Evolutionary conservation across 495 filamentous ascomycete species (phyloP), one percentile per base, ranked within the genome.

Genomic region (Clavariopsis aquatica): DNA sequence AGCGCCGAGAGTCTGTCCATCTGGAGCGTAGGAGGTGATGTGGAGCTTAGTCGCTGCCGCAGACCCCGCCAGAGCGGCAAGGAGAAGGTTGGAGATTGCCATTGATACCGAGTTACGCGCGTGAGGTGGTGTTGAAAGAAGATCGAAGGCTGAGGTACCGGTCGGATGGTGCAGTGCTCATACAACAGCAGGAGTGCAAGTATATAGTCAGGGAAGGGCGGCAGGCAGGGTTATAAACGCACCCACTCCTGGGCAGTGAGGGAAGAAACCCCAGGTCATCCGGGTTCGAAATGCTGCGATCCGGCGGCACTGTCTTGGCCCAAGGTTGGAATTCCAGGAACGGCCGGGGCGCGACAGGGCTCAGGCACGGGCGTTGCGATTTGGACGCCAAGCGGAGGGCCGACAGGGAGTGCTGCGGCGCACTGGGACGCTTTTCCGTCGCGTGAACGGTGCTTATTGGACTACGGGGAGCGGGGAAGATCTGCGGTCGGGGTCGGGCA

Each of bases 11-110:
- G 31, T 45, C 1, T 19, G 23, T 28, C 47, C 24, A 29, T 29
- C 28, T 3, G 5, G 5, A 34, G 46, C 52, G 55, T 74, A 76
- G 41, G 69, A 66, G 52, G 68, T 43, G 17, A 72, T 62, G 64
- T 69, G 73, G 27, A 76, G 65, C 55, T 72, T 72, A 26, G 69
- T 69, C 38, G 73, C 73, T 13, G 59, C 38, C 10, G 64, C 54
- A 7, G 47, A 49, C 23, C 43, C 36, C 31, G 60, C 65, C 26
- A 68, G 34, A 1, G 31, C 23, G 47, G 65, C 52, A 27, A 63
- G 46, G 13, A 64, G 46, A 15, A 68, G 49, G 12, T 28, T 59
- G 17, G n/a, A 19, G 27, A 64, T 28, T 13, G 59, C 53, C 65
- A 68, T 66, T 36, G 47, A 49, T 49, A 22, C 47, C 26, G 24